Base-by-base conservation (phyloP, 2,329 filamentous ascomycete species). In the Nothophoma quercina region DNA sequence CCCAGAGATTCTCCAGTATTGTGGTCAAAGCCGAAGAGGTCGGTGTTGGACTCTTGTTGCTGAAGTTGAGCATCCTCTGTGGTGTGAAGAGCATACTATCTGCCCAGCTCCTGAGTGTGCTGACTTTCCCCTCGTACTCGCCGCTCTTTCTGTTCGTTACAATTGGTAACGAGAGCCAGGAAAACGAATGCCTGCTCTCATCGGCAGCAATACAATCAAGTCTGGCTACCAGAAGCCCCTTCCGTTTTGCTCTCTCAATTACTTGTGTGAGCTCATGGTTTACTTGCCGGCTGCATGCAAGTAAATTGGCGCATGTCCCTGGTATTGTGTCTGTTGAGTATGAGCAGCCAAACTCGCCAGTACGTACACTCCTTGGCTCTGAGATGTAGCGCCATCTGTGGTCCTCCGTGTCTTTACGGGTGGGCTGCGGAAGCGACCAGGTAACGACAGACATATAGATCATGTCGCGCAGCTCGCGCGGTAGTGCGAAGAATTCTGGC, bases 381-480 rank as follows among this genome's bases (percentile, higher is more conserved):
- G 56, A 38, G 36, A 69, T 26, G 19, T 58, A 45, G 59, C 39
- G 39, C 52, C 36, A 63, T 59, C 23, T 58, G 19, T 53, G 53
- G 56, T 33, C 38, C 34, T 62, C 51, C 12, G 56, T 62, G 12
- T 68, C 59, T 22, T 56, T 46, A 13, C 60, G 40, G 3, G 38
- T 42, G 8, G 70, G 69, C 18, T 49, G 51, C 7, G 65, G 61
- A 21, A 59, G 56, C 33, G 62, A 58, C 22, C 53, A 55, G 12
- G 64, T 66, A 22, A 74, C 42, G 22, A 72, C 35, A 19, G 62
- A 61, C 28, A 49, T 56, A 54, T 73, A 73, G 29, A 74, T 67
- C 55, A 69, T 60, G 32, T 74, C 71, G 13, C 71, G 64, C 35
- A 74, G 39, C 55, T 74, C 71, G 13, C 69, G 60, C 8, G 70